Conservation (phyloP, 495 filamentous ascomycete species). For the Penicillium argentinense region DNA sequence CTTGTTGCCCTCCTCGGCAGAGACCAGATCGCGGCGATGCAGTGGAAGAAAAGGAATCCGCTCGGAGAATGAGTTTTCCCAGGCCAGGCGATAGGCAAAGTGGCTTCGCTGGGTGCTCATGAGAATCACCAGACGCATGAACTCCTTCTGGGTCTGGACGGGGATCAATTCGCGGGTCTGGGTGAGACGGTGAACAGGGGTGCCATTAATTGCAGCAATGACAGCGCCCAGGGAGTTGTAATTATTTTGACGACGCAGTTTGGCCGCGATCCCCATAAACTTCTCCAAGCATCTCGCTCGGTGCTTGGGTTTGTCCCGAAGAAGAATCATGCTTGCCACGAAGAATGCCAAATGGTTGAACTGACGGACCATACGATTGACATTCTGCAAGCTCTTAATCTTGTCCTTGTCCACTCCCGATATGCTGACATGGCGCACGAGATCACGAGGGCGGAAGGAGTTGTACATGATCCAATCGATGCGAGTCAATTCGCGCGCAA, state of each 20-base stretch:
- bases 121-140: constrained; percentile 83
- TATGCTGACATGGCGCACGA: constrained; percentile 85
- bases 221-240: constrained; percentile 95
- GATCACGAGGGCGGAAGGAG: constrained; percentile 90
- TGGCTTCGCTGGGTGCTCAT: constrained; percentile 91
- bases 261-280: constrained; percentile 82
- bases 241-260: constrained; percentile 89
- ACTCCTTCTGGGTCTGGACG: constrained; percentile 67
- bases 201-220: constrained; percentile 88
- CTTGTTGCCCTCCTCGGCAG: constrained; percentile 86
- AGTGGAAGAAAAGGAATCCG: constrained; percentile 95
- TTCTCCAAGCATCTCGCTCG: constrained; percentile 87
- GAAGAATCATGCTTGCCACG: constrained; percentile 86
- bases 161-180: constrained; percentile 81
- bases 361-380: constrained; percentile 90
- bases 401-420: constrained; percentile 68
- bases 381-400: constrained; percentile 76
- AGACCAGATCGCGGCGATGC: constrained; percentile 82
- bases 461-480: constrained; percentile 98
- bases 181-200: constrained; percentile 78
- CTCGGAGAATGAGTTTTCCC: constrained; percentile 89
- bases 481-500: constrained; percentile 88
- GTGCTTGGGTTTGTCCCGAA: constrained; percentile 95
- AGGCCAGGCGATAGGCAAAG: constrained; percentile 91
- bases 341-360: constrained; percentile 95